Base-by-base conservation (phyloP, 345 rosid species). In the Excoecaria cochinchinensis region DNA sequence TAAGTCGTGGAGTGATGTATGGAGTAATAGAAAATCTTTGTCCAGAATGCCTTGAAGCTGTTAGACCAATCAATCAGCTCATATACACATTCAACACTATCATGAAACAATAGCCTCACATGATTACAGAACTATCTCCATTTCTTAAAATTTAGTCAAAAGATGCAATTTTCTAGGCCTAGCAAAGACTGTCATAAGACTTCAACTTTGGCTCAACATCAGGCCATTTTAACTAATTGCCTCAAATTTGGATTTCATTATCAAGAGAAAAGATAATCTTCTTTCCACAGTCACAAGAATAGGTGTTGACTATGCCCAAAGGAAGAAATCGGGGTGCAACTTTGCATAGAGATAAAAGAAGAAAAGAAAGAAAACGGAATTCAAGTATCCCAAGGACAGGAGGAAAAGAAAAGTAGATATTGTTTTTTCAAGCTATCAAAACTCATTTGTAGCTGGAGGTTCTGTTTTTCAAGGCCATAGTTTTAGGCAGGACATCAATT, bases 1-100 rank as follows among this genome's bases (percentile, higher is more conserved):
- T 95, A 52, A 89, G 90, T 67, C 89, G 84, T 3, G 99, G 97
- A 42, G 96, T 85, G 76, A 89, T 88, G 82, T 90, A 92, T 36
- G 94, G 98, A 82, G 95, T 90, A 62, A 91, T 76, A 70, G 91
- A 88, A 77, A 77, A 85, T 82, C 85, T 89, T 77, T 86, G 90
- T 38, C 79, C 88, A 47, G 85, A 74, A 76, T 85, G 79, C 70
- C 78, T 75, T 75, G 94, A 76, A 82, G 84, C 94, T 87, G 86
- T 71, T 72, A 16, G 48, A 75, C 8, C 71, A 80, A 72, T 78
- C 21, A 69, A 78, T 36, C 67, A 73, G 67, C 21, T 44, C 16
- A 46, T 52, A 59, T 64, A 46, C 14, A 19, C 10, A 6, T 25
- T 10, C 36, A 39, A 69, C 51, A 59, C 19, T 58, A 69, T 24